Percentiles rank a stretch among this genome's conserved stretches.
These are phyloP conservation scores for Leccinum fuscescens DNA, from an alignment of 1,284 basidiomycete species.

Conservation along the genomic window DNA sequence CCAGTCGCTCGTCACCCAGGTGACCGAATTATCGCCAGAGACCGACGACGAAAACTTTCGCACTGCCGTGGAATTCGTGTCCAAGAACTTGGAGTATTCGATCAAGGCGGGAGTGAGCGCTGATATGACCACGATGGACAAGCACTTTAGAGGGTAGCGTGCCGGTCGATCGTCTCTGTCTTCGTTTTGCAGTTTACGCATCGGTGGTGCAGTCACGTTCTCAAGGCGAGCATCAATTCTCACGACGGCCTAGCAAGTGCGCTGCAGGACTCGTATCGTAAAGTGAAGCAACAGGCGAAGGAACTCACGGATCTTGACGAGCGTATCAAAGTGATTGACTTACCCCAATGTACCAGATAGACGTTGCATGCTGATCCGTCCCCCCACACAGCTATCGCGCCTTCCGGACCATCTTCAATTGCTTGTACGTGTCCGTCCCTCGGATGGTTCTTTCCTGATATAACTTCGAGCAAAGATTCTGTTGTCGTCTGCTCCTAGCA, in stretches of 20 bases:
- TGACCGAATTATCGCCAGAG: conserved; percentile 39
- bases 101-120: conserved; percentile 53
- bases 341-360: neutral
- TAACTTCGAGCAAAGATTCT: conserved; percentile 42
- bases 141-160: conserved; percentile 56
- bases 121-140: conserved; percentile 55
- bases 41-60: conserved; percentile 48
- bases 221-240: conserved; percentile 70
- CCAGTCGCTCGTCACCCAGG: conserved; percentile 54
- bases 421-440: conserved; percentile 45
- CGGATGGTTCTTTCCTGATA: conserved; percentile 4
- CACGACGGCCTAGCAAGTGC: conserved; percentile 59
- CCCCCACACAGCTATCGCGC: conserved; percentile 44
- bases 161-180: conserved; percentile 1
- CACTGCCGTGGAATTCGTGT: conserved; percentile 49
- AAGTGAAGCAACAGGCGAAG: conserved; percentile 48
- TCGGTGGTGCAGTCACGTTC: conserved; percentile 43
- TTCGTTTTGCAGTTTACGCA: conserved; percentile 13
- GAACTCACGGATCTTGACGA: conserved; percentile 59
- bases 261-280: conserved; percentile 47
- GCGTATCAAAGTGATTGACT: conserved; percentile 51
- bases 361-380: conserved; percentile 7
- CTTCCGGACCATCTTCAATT: conserved; percentile 71
- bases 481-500: conserved; percentile 52
- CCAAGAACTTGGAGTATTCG: conserved; percentile 48